Evolutionary conservation across 2,329 filamentous ascomycete genomes (phyloP), one percentile per base, ranked within the genome.

Genomic region (Talaromyces islandicus): DNA sequence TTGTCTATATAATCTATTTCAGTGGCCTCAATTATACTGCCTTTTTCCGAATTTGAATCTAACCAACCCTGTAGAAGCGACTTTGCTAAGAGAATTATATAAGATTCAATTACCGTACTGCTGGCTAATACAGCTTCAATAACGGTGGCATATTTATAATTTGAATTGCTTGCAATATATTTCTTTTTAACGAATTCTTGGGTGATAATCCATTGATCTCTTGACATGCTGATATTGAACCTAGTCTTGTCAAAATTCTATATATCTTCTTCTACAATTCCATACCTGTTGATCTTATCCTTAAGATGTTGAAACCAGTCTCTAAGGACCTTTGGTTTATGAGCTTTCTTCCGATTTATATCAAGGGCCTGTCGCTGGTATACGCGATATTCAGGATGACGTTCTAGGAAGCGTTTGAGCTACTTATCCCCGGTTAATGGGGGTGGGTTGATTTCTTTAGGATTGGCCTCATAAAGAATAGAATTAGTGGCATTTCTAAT

Each of bases 181-280:
- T 41, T 41, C n/a, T 41, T 41, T 41, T 41, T 41, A 12, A 41
- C 35, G 10, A 17, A 41, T 41, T 41, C 35, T 11, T 7, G 35
- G 35, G 35, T 41, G n/a, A 41, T 12, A 41, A 41, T 41, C 35
- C 35, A 41, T n/a, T 41, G 35, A 41, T 41, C 35, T 41, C 35
- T 41, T 41, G n/a, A 41, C n/a, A 41, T 41, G 35, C 35, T 12
- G 11, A 41, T 41, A 41, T 41, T 41, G 35, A 53, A 53, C 7
- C 50, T 25, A 53, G 50, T 53, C 50, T 53, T 25, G 29, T 53
- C 50, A 53, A 53, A 53, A 53, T 53, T 53, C 24, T n/a, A 53
- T 27, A 53, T 53, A 53, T 53, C 50, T 53, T 53, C 21, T 53
- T 27, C 14, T 19, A 30, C 24, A 17, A 53, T 53, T 12, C 50